Conservation (phyloP, 768 basidiomycete species). For the Fibroporia radiculosa region DNA sequence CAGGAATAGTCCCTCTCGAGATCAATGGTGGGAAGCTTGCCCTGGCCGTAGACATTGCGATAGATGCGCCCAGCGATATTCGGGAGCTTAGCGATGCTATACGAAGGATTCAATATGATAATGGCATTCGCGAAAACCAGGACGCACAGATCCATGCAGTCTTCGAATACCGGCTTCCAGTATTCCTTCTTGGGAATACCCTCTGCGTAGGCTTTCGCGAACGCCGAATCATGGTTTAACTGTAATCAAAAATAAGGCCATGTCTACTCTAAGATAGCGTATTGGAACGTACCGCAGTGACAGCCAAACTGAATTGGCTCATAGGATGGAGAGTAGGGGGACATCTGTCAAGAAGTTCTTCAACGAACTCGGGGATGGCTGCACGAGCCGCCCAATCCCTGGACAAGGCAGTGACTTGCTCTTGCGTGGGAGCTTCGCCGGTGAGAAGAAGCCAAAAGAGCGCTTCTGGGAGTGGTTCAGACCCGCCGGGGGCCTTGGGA, state of each 20-base stretch:
- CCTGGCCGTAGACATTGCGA: constrained; percentile 79
- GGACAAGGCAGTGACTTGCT: constrained; percentile 80
- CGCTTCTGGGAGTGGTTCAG: constrained; percentile 87
- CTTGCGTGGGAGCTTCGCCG: constrained; percentile 87
- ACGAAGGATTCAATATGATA: neutral
- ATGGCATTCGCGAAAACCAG: neutral
- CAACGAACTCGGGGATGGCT: constrained; percentile 88
- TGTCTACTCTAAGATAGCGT: constrained; percentile 19
- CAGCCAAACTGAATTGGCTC: constrained; percentile 96
- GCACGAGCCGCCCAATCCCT: constrained; percentile 94
- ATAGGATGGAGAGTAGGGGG: constrained; percentile 94
- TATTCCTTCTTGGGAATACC: constrained; percentile 94
- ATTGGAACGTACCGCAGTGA: constrained; percentile 85
- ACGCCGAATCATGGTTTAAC: constrained; percentile 94
- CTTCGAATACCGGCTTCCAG: constrained; percentile 92
- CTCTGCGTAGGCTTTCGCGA: constrained; percentile 89
- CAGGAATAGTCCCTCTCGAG: constrained; percentile 77
- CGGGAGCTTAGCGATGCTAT: constrained; percentile 93
- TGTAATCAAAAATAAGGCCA: constrained; percentile 19
- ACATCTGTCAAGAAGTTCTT: constrained; percentile 91
- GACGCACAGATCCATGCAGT: constrained; percentile 75
- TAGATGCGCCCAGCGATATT: constrained; percentile 93
- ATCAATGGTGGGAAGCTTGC: constrained; percentile 86
- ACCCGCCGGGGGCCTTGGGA: constrained; percentile 83
- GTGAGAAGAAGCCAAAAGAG: constrained; percentile 96